These are phyloP conservation scores for Globisporangium viniferum DNA, from an alignment of 352 stramenopile species.

Conservation along the genomic window DNA sequence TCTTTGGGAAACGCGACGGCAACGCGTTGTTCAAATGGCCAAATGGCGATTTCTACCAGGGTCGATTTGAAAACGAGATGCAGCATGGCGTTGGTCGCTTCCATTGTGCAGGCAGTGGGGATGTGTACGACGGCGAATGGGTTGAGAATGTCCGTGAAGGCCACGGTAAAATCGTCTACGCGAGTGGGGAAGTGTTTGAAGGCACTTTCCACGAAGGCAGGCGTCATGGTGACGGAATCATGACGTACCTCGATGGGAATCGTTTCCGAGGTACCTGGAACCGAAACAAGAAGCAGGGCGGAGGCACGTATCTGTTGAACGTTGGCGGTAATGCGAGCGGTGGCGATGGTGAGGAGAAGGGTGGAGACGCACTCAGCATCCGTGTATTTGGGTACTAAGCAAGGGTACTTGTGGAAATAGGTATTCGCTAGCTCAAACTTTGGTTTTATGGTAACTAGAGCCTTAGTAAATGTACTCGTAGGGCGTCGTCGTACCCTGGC, in stretches of 20 bases:
- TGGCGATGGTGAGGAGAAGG: conserved; percentile 4
- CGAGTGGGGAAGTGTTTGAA: conserved; percentile 80
- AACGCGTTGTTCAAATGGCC: conserved; percentile 77
- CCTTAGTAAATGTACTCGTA: conserved; percentile 67
- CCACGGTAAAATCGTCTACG: conserved; percentile 66
- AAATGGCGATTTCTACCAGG: conserved; percentile 84
- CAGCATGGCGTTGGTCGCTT: conserved; percentile 83
- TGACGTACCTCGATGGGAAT: conserved; percentile 83
- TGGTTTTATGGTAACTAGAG: background rate
- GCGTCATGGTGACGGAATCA: conserved; percentile 70
- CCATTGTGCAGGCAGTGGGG: conserved; percentile 33
- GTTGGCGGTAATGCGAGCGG: conserved; percentile 19
- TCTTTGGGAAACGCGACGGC: conserved; percentile 64
- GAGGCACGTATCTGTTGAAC: conserved; percentile 63
- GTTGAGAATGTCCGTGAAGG: conserved; percentile 80
- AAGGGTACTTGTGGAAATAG: background rate
- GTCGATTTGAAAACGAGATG: conserved; percentile 75
- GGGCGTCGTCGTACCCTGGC: conserved; percentile 54
- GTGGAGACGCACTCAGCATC: conserved; percentile 19
- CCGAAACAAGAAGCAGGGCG: conserved; percentile 82
- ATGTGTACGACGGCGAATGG: conserved; percentile 81
- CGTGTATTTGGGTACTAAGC: conserved; percentile 46
- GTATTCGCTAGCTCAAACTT: background rate
- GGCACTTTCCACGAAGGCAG: conserved; percentile 80
- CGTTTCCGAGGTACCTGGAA: conserved; percentile 85